A percentile compares a stretch with the other conserved stretches of the same genome.
These are phyloP conservation scores for Suillus subaureus DNA, from an alignment of 768 basidiomycete genomes.

Conservation along the genomic window DNA sequence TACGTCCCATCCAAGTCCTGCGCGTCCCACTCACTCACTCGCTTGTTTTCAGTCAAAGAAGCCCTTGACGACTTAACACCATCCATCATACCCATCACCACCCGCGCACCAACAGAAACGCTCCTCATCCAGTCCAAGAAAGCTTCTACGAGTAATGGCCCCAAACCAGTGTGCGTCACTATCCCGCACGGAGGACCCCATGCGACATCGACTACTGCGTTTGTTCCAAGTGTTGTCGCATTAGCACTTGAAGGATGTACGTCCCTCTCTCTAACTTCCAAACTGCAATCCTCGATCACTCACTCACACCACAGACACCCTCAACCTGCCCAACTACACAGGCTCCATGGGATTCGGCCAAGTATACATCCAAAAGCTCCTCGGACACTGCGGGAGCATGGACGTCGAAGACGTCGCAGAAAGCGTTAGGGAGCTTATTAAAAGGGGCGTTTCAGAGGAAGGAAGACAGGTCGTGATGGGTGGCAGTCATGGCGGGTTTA, in stretches of 20 bases:
- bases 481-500: constrained; percentile 74
- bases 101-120: constrained; percentile 51
- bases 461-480: constrained; percentile 61
- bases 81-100: constrained; percentile 52
- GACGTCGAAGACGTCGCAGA: constrained; percentile 69
- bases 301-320: constrained; percentile 43
- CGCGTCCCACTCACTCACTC: background rate
- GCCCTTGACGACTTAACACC: constrained; percentile 44
- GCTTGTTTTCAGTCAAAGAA: constrained; percentile 37
- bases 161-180: constrained; percentile 51
- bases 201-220: constrained; percentile 47
- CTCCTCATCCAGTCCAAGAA: constrained; percentile 45
- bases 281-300: background rate
- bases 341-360: constrained; percentile 72
- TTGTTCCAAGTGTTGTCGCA: constrained; percentile 43
- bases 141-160: constrained; percentile 13
- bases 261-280: constrained; percentile 18
- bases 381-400: constrained; percentile 62
- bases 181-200: constrained; percentile 70
- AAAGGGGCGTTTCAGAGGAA: constrained; percentile 47
- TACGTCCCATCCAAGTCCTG: constrained; percentile 27
- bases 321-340: constrained; percentile 67
- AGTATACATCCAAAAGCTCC: constrained; percentile 49
- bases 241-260: constrained; percentile 65
- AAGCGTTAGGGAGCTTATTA: constrained; percentile 51